Percentiles rank a stretch among this genome's conserved stretches.
Conservation (phyloP, 768 basidiomycete genomes). For the Boletellus ananas region DNA sequence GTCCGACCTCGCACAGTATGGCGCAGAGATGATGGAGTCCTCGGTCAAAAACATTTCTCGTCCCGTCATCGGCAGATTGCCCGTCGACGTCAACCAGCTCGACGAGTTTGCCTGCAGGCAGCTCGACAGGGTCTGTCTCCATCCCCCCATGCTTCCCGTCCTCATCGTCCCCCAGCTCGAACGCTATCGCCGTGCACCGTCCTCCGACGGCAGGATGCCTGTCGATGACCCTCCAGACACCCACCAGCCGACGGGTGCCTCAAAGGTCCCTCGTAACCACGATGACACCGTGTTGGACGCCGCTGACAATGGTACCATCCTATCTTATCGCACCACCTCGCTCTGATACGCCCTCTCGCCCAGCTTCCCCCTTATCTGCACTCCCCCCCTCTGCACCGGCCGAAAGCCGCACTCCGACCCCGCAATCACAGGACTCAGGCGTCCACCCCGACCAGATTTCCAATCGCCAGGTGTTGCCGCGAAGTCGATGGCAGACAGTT, state of each 20-base stretch:
- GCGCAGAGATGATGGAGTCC: slow-evolving; percentile 83
- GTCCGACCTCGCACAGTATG: slow-evolving; percentile 52
- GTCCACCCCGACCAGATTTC: slow-evolving; percentile 18
- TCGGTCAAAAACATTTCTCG: slow-evolving; percentile 76
- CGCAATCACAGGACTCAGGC: slow-evolving; percentile 17
- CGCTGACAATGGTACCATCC: slow-evolving; percentile 2
- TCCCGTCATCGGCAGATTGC: slow-evolving; percentile 76
- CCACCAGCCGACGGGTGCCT: background rate
- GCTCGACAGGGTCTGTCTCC: slow-evolving; percentile 64
- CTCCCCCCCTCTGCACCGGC: background rate
- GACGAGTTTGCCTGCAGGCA: slow-evolving; percentile 90
- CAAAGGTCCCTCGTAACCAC: background rate
- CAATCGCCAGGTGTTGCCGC: slow-evolving; percentile 54
- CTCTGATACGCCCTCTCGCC: background rate
- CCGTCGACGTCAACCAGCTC: slow-evolving; percentile 66
- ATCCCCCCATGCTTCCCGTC: background rate
- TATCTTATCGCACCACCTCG: slow-evolving; percentile 4
- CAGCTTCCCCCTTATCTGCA: slow-evolving; percentile 2
- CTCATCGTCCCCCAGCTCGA: slow-evolving; percentile 37
- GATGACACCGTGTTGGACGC: background rate
- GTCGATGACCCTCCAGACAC: slow-evolving; percentile 15
- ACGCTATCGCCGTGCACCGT: slow-evolving; percentile 44
- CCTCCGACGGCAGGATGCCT: slow-evolving; percentile 28
- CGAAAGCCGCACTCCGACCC: slow-evolving; percentile 23
- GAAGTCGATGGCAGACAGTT: slow-evolving; percentile 84